phyloP scores from a whole-genome alignment of 192 early-diverging fungal species.

The Coemansia umbellata region DNA sequence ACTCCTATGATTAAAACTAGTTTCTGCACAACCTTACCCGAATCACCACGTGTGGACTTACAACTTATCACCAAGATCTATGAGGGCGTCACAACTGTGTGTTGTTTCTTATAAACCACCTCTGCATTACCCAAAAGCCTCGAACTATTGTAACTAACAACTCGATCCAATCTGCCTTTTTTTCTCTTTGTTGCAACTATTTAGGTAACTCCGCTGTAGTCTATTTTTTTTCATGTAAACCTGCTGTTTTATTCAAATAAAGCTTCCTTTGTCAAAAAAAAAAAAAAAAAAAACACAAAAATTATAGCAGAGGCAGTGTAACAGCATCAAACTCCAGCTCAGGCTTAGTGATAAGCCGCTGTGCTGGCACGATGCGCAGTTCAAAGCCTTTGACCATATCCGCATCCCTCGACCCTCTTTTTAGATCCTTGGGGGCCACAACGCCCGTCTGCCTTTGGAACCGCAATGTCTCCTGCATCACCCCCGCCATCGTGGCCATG shows the following conservation, averaged over 20 bases:
- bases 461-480: conserved; percentile 61
- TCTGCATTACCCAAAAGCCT: too few relatives aligned
- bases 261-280: too few relatives aligned
- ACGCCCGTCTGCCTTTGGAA: conserved; percentile 30
- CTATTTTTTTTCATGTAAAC: not conserved
- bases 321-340: not conserved
- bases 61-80: conserved; percentile 32
- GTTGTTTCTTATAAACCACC: too few relatives aligned
- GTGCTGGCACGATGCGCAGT: conserved; percentile 66
- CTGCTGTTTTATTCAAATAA: too few relatives aligned
- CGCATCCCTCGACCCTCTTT: conserved; percentile 17
- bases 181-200: too few relatives aligned
- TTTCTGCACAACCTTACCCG: conserved; percentile 9
- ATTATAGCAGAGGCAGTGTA: not conserved
- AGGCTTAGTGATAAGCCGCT: conserved; percentile 32
- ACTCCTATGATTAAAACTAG: conserved; percentile 30
- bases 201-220: too few relatives aligned
- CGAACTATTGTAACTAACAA: too few relatives aligned
- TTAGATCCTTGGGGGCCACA: conserved; percentile 17
- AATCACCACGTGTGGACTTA: conserved; percentile 8
- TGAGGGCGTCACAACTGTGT: conserved; percentile 4
- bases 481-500: conserved; percentile 63
- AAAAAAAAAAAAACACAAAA: not conserved
- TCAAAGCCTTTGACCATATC: conserved; percentile 61
- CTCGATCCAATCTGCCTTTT: not conserved